Percentiles rank a stretch among this genome's conserved stretches.
Conservation (phyloP, 352 stramenopile species). For the Pythium sukuiense region DNA sequence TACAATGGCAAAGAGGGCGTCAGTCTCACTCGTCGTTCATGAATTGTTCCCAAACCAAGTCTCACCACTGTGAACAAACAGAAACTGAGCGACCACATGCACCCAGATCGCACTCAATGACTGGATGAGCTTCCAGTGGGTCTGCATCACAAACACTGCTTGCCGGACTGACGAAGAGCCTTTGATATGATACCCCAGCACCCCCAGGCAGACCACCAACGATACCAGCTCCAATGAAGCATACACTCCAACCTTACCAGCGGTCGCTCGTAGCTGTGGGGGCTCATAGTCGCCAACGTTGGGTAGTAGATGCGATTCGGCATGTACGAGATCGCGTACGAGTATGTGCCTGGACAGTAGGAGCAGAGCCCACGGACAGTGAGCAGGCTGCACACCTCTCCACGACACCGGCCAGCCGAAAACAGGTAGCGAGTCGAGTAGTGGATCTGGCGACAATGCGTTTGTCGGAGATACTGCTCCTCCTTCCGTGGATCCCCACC, state of each 20-base stretch:
- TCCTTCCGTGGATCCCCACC: too few relatives aligned
- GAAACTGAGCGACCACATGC: not conserved
- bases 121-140: not conserved
- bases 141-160: not conserved
- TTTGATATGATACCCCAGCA: not conserved
- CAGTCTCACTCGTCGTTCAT: too few relatives aligned
- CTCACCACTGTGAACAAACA: not conserved
- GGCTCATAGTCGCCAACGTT: not conserved
- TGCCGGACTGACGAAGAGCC: not conserved
- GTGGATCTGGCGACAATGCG: too few relatives aligned
- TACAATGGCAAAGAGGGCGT: not conserved
- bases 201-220: not conserved
- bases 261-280: not conserved
- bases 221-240: not conserved
- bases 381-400: too few relatives aligned
- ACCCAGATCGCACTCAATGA: not conserved
- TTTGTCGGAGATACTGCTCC: too few relatives aligned
- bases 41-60: not conserved
- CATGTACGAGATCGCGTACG: not conserved
- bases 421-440: too few relatives aligned
- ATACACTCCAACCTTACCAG: not conserved
- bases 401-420: too few relatives aligned
- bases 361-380: too few relatives aligned
- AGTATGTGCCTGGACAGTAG: too few relatives aligned
- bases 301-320: slow-evolving; percentile 7